These are phyloP conservation scores for Penicillium freii DNA, from an alignment of 2,329 filamentous ascomycete genomes.

Conservation along the genomic window DNA sequence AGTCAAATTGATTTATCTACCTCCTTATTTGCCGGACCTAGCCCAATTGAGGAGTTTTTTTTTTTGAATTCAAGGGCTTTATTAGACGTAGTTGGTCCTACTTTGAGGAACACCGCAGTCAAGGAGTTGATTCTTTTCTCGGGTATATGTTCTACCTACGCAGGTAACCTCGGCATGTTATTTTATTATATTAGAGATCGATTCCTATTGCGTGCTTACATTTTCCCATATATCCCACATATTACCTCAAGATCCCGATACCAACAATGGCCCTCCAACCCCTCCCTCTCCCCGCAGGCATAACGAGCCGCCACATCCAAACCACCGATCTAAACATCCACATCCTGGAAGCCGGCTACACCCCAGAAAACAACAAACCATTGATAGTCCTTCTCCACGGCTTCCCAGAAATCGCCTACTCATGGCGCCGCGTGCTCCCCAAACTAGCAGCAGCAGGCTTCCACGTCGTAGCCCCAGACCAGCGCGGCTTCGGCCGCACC, in stretches of 20 bases:
- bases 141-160: no score
- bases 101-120: no score
- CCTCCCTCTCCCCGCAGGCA: slow-evolving; percentile 54
- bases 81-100: no score
- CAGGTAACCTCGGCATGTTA: neutral
- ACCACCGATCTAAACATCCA: slow-evolving; percentile 63
- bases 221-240: neutral
- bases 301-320: slow-evolving; percentile 57
- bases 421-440: slow-evolving; percentile 64
- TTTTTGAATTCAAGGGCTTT: no score
- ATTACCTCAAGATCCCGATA: neutral
- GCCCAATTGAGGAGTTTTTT: no score
- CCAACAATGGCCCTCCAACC: slow-evolving; percentile 30
- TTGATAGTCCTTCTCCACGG: slow-evolving; percentile 64
- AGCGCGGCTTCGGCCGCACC: slow-evolving; percentile 67
- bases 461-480: slow-evolving; percentile 65
- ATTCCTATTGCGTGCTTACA: neutral
- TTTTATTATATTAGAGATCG: neutral
- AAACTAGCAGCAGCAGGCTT: slow-evolving; percentile 60
- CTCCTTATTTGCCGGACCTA: no score
- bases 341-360: slow-evolving; percentile 55
- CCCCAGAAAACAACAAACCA: slow-evolving; percentile 44
- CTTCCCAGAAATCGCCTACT: slow-evolving; percentile 67
- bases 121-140: no score
- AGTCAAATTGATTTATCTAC: no score